phyloP scores from a whole-genome alignment of 805 yeast species.

The Lachancea meyersii region DNA sequence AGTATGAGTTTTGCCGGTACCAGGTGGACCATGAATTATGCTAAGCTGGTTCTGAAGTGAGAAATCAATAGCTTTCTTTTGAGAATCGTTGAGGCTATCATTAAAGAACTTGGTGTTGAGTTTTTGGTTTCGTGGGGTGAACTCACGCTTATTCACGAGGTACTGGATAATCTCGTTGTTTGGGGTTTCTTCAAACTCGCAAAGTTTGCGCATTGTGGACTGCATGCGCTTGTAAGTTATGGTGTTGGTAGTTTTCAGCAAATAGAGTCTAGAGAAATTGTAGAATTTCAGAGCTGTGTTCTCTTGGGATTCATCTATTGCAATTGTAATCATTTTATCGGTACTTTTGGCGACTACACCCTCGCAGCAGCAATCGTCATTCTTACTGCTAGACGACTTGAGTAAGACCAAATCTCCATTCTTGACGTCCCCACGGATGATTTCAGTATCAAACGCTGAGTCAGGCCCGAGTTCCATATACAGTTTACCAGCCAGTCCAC shows the following conservation, averaged over 20 bases:
- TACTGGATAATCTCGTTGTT: conserved; percentile 39
- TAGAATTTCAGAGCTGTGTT: conserved; percentile 44
- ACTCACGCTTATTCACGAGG: conserved; percentile 37
- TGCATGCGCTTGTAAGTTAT: conserved; percentile 75
- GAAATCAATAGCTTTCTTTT: conserved; percentile 62
- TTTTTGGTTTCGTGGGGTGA: conserved; percentile 10
- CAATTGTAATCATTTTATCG: conserved; percentile 44
- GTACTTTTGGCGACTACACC: conserved; percentile 62
- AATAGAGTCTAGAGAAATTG: conserved; percentile 18
- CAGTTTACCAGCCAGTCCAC: conserved; percentile 67
- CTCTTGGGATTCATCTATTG: conserved; percentile 54
- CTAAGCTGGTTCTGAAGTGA: conserved; percentile 54
- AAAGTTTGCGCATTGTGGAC: conserved; percentile 61
- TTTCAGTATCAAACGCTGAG: conserved; percentile 31
- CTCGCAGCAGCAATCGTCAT: conserved; percentile 35
- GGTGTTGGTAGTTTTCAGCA: conserved; percentile 52
- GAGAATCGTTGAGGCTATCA: conserved; percentile 50
- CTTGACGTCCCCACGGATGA: conserved; percentile 48
- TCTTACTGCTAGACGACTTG: conserved; percentile 29
- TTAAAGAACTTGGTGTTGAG: conserved; percentile 17
- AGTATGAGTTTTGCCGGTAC: conserved; percentile 79
- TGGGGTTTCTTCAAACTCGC: conserved; percentile 39
- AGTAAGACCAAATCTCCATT: conserved; percentile 76
- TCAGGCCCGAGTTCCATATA: conserved; percentile 59
- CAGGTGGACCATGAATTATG: conserved; percentile 73